Base-by-base conservation (phyloP, 441 rosid species). In the Brassica balearica region DNA sequence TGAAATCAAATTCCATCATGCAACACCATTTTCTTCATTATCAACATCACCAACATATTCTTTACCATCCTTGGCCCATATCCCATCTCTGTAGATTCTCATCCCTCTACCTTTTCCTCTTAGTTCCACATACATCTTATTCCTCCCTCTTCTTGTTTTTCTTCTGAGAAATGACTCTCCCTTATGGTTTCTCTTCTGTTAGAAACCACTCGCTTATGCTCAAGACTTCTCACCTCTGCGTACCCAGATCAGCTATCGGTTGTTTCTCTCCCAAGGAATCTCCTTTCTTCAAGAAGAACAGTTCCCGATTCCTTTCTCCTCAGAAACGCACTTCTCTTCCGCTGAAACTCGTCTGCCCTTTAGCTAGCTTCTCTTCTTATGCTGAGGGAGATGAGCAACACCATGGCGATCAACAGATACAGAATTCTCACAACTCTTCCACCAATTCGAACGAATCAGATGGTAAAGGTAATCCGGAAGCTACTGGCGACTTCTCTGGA, bases 341-440 rank as follows among this genome's bases (percentile, higher is more conserved):
- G 8, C 48, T 81, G 1, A 83, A 86, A 84, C 82, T 81, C 48
- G 27, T 65, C 0, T 76, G 77, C 79, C 87, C 91, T 84, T 90
- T 86, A 75, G 97, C 96, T 19, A 86, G 85, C 77, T 68, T 91
- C 65, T 87, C 98, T 2, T 92, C 98, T 67, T 92, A 86, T 72
- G 82, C 88, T 8, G 97, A 87, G 5, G 93, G 89, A 3, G 94
- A 84, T 19, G 85, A 84, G 68, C 84, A 82, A 53, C 81, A 80
- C 65, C 77, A 75, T 60, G 29, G 10, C 8, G 80, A 80, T 60
- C 77, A 81, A 65, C 80, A 55, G 67, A 51, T 76, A 59, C 83
- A 76, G 59, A 71, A 75, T 3, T 15, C 82, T 79, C 72, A 70
- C 3, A 63, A 65, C 32, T 56, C 76, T 43, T 71, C 77, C 6